Conservation (phyloP, 2,329 filamentous ascomycete species). For the Arthrobotrys entomopaga region DNA sequence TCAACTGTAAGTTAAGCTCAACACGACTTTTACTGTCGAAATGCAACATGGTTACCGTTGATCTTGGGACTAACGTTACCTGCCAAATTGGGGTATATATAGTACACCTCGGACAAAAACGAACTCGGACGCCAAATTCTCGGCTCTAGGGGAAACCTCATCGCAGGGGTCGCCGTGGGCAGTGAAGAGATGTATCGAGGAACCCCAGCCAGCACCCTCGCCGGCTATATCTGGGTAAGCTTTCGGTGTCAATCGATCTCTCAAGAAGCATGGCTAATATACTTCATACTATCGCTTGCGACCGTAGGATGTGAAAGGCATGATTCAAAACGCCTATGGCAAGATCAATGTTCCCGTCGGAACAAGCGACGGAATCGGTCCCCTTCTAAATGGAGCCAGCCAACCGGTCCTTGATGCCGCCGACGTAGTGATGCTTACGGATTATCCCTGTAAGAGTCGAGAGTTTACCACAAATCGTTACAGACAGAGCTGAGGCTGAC, state of each 20-base stretch:
- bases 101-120: slow-evolving; percentile 61
- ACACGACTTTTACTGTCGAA: slow-evolving; percentile 60
- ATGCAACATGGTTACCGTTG: slow-evolving; percentile 9
- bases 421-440: slow-evolving; percentile 62
- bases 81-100: slow-evolving; percentile 69
- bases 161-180: slow-evolving; percentile 59
- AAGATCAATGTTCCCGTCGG: slow-evolving; percentile 68
- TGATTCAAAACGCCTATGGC: slow-evolving; percentile 65
- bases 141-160: slow-evolving; percentile 29
- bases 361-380: slow-evolving; percentile 76
- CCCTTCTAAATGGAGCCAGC: slow-evolving; percentile 71
- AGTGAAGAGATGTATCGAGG: slow-evolving; percentile 56
- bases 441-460: slow-evolving; percentile 49
- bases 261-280: neutral
- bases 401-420: slow-evolving; percentile 70
- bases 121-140: slow-evolving; percentile 62
- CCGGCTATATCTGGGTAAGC: slow-evolving; percentile 49
- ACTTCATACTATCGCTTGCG: neutral
- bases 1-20: slow-evolving; percentile 33
- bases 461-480: neutral
- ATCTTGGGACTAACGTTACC: slow-evolving; percentile 61
- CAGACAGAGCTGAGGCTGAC: neutral
- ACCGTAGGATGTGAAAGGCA: slow-evolving; percentile 66
- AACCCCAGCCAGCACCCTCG: slow-evolving; percentile 13
- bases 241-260: neutral